Conservation (phyloP, 805 yeast species). For the Metschnikowia colocasiae region DNA sequence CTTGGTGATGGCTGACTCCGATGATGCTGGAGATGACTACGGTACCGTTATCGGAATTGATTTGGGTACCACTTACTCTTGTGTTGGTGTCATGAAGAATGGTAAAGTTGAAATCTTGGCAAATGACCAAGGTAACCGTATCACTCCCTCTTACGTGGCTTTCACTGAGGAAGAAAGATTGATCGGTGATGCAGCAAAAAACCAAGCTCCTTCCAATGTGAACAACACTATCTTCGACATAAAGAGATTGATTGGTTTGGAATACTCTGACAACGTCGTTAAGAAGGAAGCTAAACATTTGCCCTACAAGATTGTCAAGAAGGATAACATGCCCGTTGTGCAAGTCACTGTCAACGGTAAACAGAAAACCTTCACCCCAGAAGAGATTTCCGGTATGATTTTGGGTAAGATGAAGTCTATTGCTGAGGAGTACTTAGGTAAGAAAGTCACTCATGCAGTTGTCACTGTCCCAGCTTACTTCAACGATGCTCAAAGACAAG, state of each 20-base stretch:
- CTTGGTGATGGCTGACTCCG: slow-evolving; percentile 21
- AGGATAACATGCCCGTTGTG: slow-evolving; percentile 74
- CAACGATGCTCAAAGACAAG: slow-evolving; percentile 23
- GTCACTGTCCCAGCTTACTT: slow-evolving; percentile 23
- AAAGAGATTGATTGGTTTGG: slow-evolving; percentile 92
- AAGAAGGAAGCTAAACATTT: slow-evolving; percentile 74
- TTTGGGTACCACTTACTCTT: slow-evolving; percentile 90
- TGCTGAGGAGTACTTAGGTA: slow-evolving; percentile 22
- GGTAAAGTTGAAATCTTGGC: slow-evolving; percentile 95
- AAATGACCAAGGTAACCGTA: slow-evolving; percentile 98
- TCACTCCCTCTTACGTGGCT: slow-evolving; percentile 94
- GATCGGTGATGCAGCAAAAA: slow-evolving; percentile 96
- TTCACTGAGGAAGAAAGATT: slow-evolving; percentile 90
- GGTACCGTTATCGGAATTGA: slow-evolving; percentile 92
- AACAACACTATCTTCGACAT: slow-evolving; percentile 86
- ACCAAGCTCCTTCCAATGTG: slow-evolving; percentile 95
- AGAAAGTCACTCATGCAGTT: slow-evolving; percentile 22
- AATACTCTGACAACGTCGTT: slow-evolving; percentile 26
- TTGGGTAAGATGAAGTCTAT: slow-evolving; percentile 73
- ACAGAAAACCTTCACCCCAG: slow-evolving; percentile 84
- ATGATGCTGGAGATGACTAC: slow-evolving; percentile 38
- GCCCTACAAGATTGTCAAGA: slow-evolving; percentile 78
- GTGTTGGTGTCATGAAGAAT: slow-evolving; percentile 92
- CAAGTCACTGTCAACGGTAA: slow-evolving; percentile 82
- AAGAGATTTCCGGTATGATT: slow-evolving; percentile 93